Evolutionary conservation across 2,329 filamentous ascomycete genomes (phyloP).

Genomic region (Cordyceps militaris): DNA sequence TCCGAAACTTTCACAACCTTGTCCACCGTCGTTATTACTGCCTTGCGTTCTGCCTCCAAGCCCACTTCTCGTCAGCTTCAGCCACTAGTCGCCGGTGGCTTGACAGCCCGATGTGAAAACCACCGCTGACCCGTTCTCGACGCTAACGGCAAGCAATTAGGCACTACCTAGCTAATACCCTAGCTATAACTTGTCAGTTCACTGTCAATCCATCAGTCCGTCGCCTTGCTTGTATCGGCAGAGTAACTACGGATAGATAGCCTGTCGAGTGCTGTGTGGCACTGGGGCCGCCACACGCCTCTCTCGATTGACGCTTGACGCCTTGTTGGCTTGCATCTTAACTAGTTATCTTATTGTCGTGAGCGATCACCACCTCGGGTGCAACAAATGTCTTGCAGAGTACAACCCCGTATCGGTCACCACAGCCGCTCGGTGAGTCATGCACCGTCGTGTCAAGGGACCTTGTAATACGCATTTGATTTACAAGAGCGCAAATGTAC

Average conservation of each 20-base stretch:
- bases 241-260: background rate
- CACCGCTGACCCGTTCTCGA: background rate
- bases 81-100: constrained; percentile 10
- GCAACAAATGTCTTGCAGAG: constrained; percentile 2
- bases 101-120: constrained; percentile 9
- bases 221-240: background rate
- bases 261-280: background rate
- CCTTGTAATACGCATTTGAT: background rate
- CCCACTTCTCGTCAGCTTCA: constrained; percentile 10
- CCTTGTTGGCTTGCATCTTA: background rate
- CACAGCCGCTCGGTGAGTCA: constrained; percentile 9
- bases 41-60: background rate
- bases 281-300: background rate
- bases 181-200: no score
- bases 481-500: no score
- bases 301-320: background rate
- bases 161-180: no score
- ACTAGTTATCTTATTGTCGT: background rate
- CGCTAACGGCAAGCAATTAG: background rate
- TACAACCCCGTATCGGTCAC: background rate
- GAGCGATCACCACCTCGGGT: background rate
- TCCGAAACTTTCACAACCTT: background rate
- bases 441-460: background rate
- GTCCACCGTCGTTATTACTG: background rate
- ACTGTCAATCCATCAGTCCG: background rate